Base-by-base conservation (phyloP, 371 early-diverging fungal genomes). In the Rhizopus arrhizus region DNA sequence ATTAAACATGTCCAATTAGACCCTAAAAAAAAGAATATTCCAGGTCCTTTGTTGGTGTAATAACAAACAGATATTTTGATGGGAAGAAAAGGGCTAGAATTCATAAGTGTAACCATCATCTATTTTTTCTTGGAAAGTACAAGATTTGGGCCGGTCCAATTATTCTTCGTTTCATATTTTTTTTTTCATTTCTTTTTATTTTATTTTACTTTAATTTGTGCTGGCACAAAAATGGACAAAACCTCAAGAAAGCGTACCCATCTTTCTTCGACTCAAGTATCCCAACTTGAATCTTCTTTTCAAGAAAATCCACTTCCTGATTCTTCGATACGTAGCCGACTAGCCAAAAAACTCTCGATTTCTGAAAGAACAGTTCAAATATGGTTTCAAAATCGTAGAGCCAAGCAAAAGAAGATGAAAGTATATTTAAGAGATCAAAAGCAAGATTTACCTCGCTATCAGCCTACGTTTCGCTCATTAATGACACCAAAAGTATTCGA, bases 301-400 rank as follows among this genome's bases (percentile, higher is more conserved):
- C 52, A 56, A 9, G 54, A 38, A 13, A 74, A 74, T 38, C 64
- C 71, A 31, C 57, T 74, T 22, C 74, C 74, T 22, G 74, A 74
- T 51, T 53, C 70, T 12, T 55, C 51, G 22, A 63, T 65, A 34
- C 71, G 74, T 36, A 49, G 53, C 15, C 46, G 58, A 34, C 57
- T 96, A 15, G 89, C 89, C 10, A 71, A 70, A 43, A 75, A 88
- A 59, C 78, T 95, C 33, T 80, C 79, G 40, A 91, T 95, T 87
- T 68, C 70, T 10, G 73, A 72, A 41, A 73, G 95, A 36, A 85
- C 89, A 10, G 90, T 96, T 5, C 94, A 96, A 73, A 91, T 95
- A 50, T 95, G 97, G 97, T 96, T 96, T 75, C 97, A 96, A 70
- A 96, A 96, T 75, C 86, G 91, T 59, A 81, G 97, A 31, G 85